Percentiles rank a stretch among this genome's conserved stretches.
Conservation (phyloP, 2,329 filamentous ascomycete species). For the Podosphaera xanthii region DNA sequence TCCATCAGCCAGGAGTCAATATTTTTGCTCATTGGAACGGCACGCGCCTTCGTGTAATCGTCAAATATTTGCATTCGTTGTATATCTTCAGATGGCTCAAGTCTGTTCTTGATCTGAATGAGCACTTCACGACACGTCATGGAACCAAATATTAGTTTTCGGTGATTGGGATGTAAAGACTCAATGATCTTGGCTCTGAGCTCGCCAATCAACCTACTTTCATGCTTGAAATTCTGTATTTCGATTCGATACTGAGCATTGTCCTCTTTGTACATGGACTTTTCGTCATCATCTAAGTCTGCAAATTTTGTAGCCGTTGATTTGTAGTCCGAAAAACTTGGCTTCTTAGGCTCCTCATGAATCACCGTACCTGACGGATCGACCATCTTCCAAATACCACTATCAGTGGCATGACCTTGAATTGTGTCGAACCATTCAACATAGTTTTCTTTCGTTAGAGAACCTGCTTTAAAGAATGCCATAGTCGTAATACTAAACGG, state of each 20-base stretch:
- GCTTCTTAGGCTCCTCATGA: too few relatives aligned
- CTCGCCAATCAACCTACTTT: too few relatives aligned
- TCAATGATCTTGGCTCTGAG: too few relatives aligned
- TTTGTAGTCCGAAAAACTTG: background rate
- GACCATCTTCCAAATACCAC: background rate
- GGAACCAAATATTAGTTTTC: background rate
- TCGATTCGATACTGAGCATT: too few relatives aligned
- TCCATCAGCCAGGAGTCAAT: background rate
- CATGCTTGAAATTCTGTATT: too few relatives aligned
- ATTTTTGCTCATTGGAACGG: background rate
- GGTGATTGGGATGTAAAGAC: too few relatives aligned
- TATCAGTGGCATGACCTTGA: background rate
- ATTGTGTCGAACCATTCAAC: background rate
- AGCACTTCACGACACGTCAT: background rate
- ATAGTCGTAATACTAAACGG: too few relatives aligned
- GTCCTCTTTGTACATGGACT: background rate
- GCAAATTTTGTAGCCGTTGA: background rate
- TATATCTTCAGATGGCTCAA: background rate
- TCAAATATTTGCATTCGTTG: background rate
- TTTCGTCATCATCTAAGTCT: background rate
- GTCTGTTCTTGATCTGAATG: background rate
- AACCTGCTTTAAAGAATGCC: too few relatives aligned
- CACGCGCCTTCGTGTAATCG: background rate
- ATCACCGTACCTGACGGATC: too few relatives aligned
- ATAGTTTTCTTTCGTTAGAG: too few relatives aligned